phyloP scores from a whole-genome alignment of 1,284 basidiomycete species.

The Marasmius sp. region DNA sequence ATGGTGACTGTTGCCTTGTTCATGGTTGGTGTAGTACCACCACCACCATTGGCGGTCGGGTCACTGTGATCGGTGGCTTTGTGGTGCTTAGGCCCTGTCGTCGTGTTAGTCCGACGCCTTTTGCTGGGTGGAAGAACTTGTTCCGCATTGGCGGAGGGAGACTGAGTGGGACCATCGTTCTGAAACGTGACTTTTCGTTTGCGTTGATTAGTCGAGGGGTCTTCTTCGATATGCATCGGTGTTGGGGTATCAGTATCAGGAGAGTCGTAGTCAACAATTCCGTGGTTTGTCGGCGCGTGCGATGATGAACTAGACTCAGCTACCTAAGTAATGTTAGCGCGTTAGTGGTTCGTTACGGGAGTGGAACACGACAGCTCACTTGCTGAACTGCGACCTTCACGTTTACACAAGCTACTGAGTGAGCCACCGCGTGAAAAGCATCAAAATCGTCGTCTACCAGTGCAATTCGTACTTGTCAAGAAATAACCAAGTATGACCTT shows the following conservation, averaged over 20 bases:
- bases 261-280: not conserved
- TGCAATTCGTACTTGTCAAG: not conserved
- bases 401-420: constrained; percentile 32
- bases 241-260: not conserved
- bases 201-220: constrained; percentile 20
- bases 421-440: constrained; percentile 55
- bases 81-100: not conserved
- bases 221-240: constrained; percentile 5
- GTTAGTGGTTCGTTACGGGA: not conserved
- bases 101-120: not conserved
- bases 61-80: not conserved
- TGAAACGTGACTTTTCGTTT: constrained; percentile 30
- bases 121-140: constrained; percentile 10
- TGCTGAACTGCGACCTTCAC: constrained; percentile 35
- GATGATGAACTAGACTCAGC: not conserved
- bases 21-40: not conserved
- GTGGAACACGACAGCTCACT: not conserved
- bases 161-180: constrained; percentile 10
- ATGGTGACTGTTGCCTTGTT: not conserved
- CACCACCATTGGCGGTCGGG: not conserved
- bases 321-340: not conserved
- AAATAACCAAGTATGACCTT: not conserved
- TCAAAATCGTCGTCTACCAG: constrained; percentile 72
- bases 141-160: not conserved
- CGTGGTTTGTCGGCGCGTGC: not conserved